These are phyloP conservation scores for Pseudocercospora fijiensis DNA, from an alignment of 2,329 filamentous ascomycete species.

Conservation along the genomic window DNA sequence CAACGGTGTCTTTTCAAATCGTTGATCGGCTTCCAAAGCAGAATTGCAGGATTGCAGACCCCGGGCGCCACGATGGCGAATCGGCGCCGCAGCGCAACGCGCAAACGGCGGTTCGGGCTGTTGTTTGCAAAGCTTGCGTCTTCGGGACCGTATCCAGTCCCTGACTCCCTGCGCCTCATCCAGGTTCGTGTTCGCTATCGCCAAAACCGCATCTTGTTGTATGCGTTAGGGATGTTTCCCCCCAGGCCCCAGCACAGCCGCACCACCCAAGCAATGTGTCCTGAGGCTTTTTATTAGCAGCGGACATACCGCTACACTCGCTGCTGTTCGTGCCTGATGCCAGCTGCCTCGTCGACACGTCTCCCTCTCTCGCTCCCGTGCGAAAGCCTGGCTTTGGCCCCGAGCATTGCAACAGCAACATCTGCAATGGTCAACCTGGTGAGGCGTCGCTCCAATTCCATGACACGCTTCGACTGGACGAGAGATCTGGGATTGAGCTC, in stretches of 20 bases:
- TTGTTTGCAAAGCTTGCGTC: not conserved
- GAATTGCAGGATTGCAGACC: not conserved
- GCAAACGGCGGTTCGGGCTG: not conserved
- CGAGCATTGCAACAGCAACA: not conserved
- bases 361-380: not conserved
- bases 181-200: not conserved
- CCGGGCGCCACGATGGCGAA: not conserved
- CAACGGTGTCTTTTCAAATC: not conserved
- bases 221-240: not conserved
- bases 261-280: conserved; percentile 3
- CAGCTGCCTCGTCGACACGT: not conserved
- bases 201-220: conserved; percentile 1
- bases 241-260: conserved; percentile 7
- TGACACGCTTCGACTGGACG: conserved; percentile 23
- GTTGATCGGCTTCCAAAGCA: not conserved
- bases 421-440: conserved; percentile 13
- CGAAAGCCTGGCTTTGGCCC: not conserved
- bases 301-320: not conserved
- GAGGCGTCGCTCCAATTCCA: conserved; percentile 17
- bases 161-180: not conserved
- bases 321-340: not conserved
- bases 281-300: not conserved
- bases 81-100: not conserved
- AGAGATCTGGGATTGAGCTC: conserved; percentile 8
- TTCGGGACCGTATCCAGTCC: conserved; percentile 2